Conservation (phyloP, 1,139 yeast species). For the Sugiyamaella pinicola region DNA sequence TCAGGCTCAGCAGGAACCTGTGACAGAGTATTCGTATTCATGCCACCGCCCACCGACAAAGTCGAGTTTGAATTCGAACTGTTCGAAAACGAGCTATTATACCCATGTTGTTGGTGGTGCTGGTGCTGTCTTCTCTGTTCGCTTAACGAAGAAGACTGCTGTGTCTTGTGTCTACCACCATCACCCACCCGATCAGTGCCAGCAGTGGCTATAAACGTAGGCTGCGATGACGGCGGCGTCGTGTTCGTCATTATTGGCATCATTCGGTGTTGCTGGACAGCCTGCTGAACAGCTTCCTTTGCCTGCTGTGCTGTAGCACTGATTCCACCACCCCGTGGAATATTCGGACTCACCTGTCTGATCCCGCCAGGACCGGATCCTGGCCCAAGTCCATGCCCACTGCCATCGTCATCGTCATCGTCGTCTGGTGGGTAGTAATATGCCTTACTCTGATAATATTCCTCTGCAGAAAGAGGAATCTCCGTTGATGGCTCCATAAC, state of each 20-base stretch:
- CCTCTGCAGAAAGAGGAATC: conserved; percentile 4
- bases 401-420: not conserved
- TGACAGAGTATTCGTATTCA: not conserved
- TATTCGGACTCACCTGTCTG: not conserved
- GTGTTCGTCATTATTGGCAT: conserved; percentile 5
- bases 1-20: conserved; percentile 10
- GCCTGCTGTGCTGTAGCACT: conserved; percentile 15
- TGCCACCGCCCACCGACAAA: not conserved
- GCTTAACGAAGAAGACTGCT: not conserved
- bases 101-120: not conserved
- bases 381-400: too few species aligned
- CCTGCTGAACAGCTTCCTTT: conserved; percentile 12
- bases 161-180: not conserved
- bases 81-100: conserved; percentile 10
- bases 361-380: not conserved
- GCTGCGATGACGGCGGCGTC: conserved; percentile 8
- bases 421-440: conserved; percentile 6
- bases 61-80: conserved; percentile 6
- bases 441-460: conserved; percentile 9
- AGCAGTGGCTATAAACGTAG: not conserved
- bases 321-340: conserved; percentile 2
- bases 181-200: not conserved
- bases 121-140: not conserved
- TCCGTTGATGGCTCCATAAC: conserved; percentile 15
- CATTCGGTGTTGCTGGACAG: conserved; percentile 15